Percentiles rank a stretch among this genome's conserved stretches.
Conservation (phyloP, 306 rosid species). For the Rosa persica region DNA sequence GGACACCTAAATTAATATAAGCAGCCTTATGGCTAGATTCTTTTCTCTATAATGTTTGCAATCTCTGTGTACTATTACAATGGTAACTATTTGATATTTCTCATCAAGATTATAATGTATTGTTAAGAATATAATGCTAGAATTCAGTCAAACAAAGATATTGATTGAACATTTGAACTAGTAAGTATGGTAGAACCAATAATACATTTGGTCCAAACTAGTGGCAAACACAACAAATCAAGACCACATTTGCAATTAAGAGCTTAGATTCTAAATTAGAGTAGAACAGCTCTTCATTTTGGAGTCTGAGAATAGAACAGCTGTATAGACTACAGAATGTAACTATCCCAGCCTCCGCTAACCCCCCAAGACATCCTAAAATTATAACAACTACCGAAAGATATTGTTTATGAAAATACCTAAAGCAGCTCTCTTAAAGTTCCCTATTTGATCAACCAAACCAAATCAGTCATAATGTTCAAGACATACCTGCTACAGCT, state of each 20-base stretch:
- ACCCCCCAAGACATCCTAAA: background rate
- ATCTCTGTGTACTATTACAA: background rate
- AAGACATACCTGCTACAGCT: conserved; percentile 70
- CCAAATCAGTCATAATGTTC: background rate
- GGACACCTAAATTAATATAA: background rate
- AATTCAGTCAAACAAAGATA: background rate
- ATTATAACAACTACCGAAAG: background rate
- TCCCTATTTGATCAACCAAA: background rate
- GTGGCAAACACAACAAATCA: background rate
- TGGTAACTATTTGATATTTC: background rate
- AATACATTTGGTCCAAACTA: background rate
- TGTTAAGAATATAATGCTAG: background rate
- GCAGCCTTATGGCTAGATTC: background rate
- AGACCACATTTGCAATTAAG: background rate
- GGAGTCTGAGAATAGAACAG: background rate
- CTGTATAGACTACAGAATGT: too few species aligned
- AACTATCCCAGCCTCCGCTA: background rate
- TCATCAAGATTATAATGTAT: background rate
- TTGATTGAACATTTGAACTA: background rate
- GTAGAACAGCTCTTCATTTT: background rate
- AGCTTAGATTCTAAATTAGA: background rate
- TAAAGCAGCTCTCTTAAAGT: background rate
- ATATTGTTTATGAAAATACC: background rate
- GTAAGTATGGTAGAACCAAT: background rate
- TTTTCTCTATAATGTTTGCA: background rate